These are phyloP conservation scores for Hirsutella thompsonii DNA, from an alignment of 2,329 filamentous ascomycete species.

Conservation along the genomic window DNA sequence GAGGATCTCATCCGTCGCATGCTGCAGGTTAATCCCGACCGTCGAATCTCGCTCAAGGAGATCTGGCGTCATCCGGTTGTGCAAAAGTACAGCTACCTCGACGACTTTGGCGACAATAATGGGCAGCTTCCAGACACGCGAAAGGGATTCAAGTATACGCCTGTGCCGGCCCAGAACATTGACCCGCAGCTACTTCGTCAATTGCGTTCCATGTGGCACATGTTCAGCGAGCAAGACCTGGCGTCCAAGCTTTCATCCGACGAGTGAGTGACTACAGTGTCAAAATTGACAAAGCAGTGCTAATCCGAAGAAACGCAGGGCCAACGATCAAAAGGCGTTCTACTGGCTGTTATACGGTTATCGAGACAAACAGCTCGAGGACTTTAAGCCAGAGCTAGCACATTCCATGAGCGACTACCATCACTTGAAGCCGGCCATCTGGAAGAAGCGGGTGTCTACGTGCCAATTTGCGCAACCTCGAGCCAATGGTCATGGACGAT, in stretches of 20 bases:
- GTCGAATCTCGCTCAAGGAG: constrained; percentile 64
- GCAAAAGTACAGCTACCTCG: constrained; percentile 67
- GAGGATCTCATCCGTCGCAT: constrained; percentile 69
- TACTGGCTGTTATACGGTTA: constrained; percentile 78
- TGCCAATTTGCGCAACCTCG: constrained; percentile 41
- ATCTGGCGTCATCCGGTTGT: constrained; percentile 86
- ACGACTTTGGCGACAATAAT: constrained; percentile 45
- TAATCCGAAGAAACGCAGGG: constrained; percentile 27
- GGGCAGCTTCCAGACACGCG: constrained; percentile 42
- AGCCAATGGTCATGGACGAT: constrained; percentile 34
- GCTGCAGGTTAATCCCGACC: constrained; percentile 63
- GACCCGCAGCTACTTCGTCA: constrained; percentile 75
- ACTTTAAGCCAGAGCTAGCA: constrained; percentile 69
- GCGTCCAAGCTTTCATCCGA: constrained; percentile 52
- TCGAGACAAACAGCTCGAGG: constrained; percentile 71
- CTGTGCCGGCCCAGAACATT: constrained; percentile 51
- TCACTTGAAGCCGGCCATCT: constrained; percentile 49
- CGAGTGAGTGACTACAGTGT: constrained; percentile 35
- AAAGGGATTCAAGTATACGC: constrained; percentile 48
- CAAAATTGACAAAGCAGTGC: neutral
- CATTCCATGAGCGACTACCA: constrained; percentile 89
- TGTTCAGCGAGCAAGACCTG: constrained; percentile 60
- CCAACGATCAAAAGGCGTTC: constrained; percentile 87
- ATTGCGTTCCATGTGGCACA: constrained; percentile 84
- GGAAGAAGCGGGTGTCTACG: constrained; percentile 49